A percentile compares a stretch with the other conserved stretches of the same genome.
Conservation (phyloP, 345 rosid species). For the Pseudoturritis turrita region DNA sequence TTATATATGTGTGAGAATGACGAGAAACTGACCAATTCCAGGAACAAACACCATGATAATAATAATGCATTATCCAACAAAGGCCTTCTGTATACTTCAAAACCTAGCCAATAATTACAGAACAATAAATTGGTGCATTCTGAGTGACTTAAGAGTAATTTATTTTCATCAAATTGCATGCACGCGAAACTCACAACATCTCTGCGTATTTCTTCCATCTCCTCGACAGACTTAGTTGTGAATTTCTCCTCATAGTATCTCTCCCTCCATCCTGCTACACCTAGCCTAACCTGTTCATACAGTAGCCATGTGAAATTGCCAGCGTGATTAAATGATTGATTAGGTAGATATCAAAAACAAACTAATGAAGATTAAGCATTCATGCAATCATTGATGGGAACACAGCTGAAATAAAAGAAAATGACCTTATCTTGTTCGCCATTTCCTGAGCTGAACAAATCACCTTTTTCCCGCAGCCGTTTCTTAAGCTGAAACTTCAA, state of each 20-base stretch:
- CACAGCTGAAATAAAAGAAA: not conserved
- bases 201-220: slow-evolving; percentile 62
- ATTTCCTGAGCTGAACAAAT: slow-evolving; percentile 57
- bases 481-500: slow-evolving; percentile 71
- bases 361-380: not conserved
- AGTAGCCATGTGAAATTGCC: slow-evolving; percentile 1
- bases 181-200: slow-evolving; percentile 71
- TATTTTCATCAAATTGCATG: slow-evolving; percentile 3
- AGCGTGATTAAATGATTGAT: not conserved
- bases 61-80: slow-evolving; percentile 97
- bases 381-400: not conserved
- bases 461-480: slow-evolving; percentile 58
- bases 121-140: slow-evolving; percentile 4
- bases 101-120: slow-evolving; percentile 40
- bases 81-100: slow-evolving; percentile 85
- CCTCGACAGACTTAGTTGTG: slow-evolving; percentile 52
- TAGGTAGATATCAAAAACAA: not conserved
- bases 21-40: slow-evolving; percentile 83
- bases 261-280: slow-evolving; percentile 87
- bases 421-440: slow-evolving; percentile 76
- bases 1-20: not conserved
- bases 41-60: slow-evolving; percentile 95
- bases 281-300: slow-evolving; percentile 62
- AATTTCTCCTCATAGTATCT: slow-evolving; percentile 93
- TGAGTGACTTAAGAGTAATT: not conserved